Evolutionary conservation across 169 alveolate genomes (phyloP).

Genomic region (Ichthyophthirius multifiliis): DNA sequence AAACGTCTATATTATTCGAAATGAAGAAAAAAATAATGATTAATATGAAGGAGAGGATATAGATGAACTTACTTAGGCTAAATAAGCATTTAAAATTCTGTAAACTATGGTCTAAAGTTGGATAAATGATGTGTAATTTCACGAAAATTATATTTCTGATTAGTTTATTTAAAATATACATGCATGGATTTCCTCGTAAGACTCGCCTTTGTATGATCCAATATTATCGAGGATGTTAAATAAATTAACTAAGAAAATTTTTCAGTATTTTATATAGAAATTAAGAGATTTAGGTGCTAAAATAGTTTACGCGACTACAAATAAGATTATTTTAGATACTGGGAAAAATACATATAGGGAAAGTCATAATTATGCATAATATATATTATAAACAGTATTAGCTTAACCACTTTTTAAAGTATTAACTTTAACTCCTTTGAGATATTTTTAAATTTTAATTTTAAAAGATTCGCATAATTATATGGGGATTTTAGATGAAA

Average conservation of each 20-base stretch:
- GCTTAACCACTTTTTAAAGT: conserved; percentile 60
- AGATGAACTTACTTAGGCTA: conserved; percentile 50
- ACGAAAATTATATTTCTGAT: conserved; percentile 76
- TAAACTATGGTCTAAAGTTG: conserved; percentile 63
- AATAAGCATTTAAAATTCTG: conserved; percentile 66
- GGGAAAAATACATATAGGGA: conserved; percentile 60
- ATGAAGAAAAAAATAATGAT: conserved; percentile 52
- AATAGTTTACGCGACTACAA: conserved; percentile 71
- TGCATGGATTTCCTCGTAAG: conserved; percentile 79
- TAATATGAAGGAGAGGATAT: conserved; percentile 72
- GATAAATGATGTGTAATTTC: conserved; percentile 63
- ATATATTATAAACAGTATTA: conserved; percentile 55
- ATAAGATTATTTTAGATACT: conserved; percentile 68
- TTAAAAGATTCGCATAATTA: conserved; percentile 80
- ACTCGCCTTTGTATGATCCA: conserved; percentile 82
- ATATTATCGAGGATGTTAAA: conserved; percentile 73
- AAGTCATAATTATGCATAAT: conserved; percentile 61
- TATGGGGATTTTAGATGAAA: conserved; percentile 60
- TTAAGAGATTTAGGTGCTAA: conserved; percentile 72
- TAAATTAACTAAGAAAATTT: conserved; percentile 65
- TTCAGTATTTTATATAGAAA: conserved; percentile 53
- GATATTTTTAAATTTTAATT: conserved; percentile 70
- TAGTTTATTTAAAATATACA: conserved; percentile 55
- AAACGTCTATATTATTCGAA: conserved; percentile 49
- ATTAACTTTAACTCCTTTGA: conserved; percentile 49